These are phyloP conservation scores for Fusarium xylarioides DNA, from an alignment of 2,329 filamentous ascomycete species.

Conservation along the genomic window DNA sequence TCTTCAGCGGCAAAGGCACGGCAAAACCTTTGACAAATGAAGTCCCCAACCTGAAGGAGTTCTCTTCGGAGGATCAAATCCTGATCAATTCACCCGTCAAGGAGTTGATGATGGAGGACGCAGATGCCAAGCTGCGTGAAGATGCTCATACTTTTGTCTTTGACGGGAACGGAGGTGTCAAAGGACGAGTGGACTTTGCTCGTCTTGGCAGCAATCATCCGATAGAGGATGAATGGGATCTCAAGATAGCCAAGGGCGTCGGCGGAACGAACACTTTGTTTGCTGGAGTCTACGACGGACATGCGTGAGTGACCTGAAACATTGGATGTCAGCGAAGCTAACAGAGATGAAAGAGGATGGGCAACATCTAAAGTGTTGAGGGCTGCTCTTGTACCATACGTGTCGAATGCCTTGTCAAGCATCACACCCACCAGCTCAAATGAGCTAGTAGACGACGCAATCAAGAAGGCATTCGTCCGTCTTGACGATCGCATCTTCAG, in stretches of 20 bases:
- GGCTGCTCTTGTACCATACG: slow-evolving; percentile 52
- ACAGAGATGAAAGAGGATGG: slow-evolving; percentile 46
- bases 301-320: slow-evolving; percentile 50
- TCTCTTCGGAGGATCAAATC: slow-evolving; percentile 34
- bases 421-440: slow-evolving; percentile 49
- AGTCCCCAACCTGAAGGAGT: slow-evolving; percentile 14
- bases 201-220: slow-evolving; percentile 49
- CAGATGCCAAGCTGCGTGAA: slow-evolving; percentile 45
- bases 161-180: slow-evolving; percentile 30
- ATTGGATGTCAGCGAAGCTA: background rate
- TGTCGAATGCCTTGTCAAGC: slow-evolving; percentile 49
- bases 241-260: slow-evolving; percentile 45
- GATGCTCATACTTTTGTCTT: slow-evolving; percentile 46
- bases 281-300: slow-evolving; percentile 59
- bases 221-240: slow-evolving; percentile 49
- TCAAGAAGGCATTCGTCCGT: slow-evolving; percentile 65
- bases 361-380: slow-evolving; percentile 54
- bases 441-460: slow-evolving; percentile 60
- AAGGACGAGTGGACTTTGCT: slow-evolving; percentile 47
- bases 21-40: background rate
- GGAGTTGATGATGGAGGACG: slow-evolving; percentile 39
- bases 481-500: slow-evolving; percentile 66
- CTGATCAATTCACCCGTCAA: slow-evolving; percentile 42
- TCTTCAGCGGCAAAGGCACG: slow-evolving; percentile 1
- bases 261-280: slow-evolving; percentile 43